Evolutionary conservation across 2,329 filamentous ascomycete species (phyloP).

Genomic region (Fusarium torulosum): DNA sequence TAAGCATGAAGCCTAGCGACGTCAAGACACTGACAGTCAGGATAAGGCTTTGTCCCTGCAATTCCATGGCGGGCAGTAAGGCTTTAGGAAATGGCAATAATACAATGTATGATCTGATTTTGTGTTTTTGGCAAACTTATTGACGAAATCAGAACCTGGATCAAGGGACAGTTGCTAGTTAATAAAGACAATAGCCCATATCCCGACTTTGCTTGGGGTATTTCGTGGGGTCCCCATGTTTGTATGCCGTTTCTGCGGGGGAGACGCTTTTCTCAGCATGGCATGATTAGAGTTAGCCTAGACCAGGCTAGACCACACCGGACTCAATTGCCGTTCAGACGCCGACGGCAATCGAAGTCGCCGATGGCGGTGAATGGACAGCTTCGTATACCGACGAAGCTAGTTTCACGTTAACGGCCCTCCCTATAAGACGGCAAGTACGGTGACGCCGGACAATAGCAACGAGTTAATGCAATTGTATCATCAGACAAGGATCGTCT

Average conservation of each 20-base stretch:
- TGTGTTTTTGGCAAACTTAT: no score
- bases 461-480: no score
- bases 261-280: no score
- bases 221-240: constrained; percentile 25
- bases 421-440: constrained; percentile 10
- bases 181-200: constrained; percentile 22
- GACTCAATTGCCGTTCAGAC: constrained; percentile 28
- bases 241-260: constrained; percentile 1
- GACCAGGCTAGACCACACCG: neutral
- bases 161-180: neutral
- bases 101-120: neutral
- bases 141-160: no score
- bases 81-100: neutral
- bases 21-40: constrained; percentile 59
- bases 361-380: constrained; percentile 6
- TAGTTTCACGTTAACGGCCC: neutral
- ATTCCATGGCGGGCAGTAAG: constrained; percentile 16
- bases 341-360: constrained; percentile 9
- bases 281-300: no score
- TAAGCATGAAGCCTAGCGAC: constrained; percentile 62
- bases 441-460: no score
- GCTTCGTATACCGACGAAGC: constrained; percentile 4
- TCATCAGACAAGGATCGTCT: no score
- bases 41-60: constrained; percentile 55
- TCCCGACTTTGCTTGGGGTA: neutral